A percentile compares a stretch with the other conserved stretches of the same genome.
Evolutionary conservation across 768 basidiomycete genomes (phyloP).

Genomic region (Boletus subparvulus): DNA sequence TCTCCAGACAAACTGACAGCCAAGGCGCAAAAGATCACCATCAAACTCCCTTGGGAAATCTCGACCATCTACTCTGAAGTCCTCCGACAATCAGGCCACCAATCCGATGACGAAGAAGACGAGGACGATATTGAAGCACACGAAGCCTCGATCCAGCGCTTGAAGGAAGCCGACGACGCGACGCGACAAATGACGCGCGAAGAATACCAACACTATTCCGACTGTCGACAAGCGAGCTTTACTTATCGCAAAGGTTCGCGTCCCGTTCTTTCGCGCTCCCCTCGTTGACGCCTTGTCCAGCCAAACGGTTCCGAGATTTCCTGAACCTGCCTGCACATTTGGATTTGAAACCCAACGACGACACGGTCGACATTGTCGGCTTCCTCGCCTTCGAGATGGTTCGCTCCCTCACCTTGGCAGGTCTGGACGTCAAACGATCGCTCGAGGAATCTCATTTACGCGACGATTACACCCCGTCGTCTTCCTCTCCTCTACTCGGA

Average conservation of each 20-base stretch:
- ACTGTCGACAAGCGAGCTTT: conserved; percentile 95
- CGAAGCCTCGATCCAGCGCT: conserved; percentile 88
- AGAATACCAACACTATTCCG: conserved; percentile 96
- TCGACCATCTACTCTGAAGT: conserved; percentile 90
- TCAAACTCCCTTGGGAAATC: conserved; percentile 96
- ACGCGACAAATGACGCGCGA: conserved; percentile 96
- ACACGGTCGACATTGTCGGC: conserved; percentile 94
- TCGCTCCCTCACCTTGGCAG: conserved; percentile 86
- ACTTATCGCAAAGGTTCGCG: conserved; percentile 89
- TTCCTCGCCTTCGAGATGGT: conserved; percentile 99
- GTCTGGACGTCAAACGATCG: conserved; percentile 77
- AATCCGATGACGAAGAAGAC: conserved; percentile 93
- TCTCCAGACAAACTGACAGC: conserved; percentile 67
- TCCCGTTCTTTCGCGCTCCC: neutral
- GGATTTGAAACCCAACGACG: conserved; percentile 88
- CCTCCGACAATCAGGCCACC: conserved; percentile 68
- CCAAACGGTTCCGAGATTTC: conserved; percentile 93
- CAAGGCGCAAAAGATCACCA: conserved; percentile 90
- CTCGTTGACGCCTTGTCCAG: conserved; percentile 37
- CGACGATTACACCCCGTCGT: conserved; percentile 53
- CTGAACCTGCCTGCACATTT: conserved; percentile 84
- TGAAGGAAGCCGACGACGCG: conserved; percentile 94
- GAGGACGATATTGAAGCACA: conserved; percentile 96
- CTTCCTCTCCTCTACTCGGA: conserved; percentile 57
- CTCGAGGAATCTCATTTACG: conserved; percentile 69